Conservation (phyloP, 495 filamentous ascomycete species). For the Annulohypoxylon bovei region DNA sequence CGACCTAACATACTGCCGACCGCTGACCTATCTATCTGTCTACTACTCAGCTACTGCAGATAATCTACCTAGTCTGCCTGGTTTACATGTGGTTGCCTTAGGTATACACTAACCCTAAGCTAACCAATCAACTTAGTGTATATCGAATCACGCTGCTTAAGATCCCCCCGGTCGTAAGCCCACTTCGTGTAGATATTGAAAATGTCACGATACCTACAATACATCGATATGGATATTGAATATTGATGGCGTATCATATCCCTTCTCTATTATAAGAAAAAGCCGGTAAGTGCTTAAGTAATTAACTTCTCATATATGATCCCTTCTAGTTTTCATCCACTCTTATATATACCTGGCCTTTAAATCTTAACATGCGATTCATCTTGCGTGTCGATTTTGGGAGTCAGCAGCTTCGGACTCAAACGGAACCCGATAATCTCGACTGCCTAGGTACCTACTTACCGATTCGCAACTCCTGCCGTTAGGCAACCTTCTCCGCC, state of each 20-base stretch:
- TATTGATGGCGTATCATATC: conserved; percentile 7
- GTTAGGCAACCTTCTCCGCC: conserved; percentile 16
- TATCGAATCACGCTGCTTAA: neutral
- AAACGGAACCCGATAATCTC: conserved; percentile 20
- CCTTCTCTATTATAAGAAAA: neutral
- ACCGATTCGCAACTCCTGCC: conserved; percentile 2
- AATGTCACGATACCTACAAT: conserved; percentile 9
- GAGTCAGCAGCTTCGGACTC: conserved; percentile 18
- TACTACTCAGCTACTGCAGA: no score
- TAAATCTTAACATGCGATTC: neutral
- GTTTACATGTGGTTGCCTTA: no score
- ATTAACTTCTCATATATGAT: neutral
- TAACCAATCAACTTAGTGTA: conserved; percentile 1
- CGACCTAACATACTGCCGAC: neutral
- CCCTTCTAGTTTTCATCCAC: neutral
- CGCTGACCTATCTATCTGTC: neutral
- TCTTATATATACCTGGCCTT: neutral
- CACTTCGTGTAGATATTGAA: conserved; percentile 11
- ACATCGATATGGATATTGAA: conserved; percentile 18
- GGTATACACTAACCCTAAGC: neutral
- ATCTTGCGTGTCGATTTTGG: neutral
- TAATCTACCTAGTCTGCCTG: neutral
- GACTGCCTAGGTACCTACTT: conserved; percentile 7
- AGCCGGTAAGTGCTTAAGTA: conserved; percentile 10
- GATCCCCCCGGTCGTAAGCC: neutral